Evolutionary conservation across 768 basidiomycete species (phyloP), one percentile per base, ranked within the genome.

Genomic region (Tylopilus cervinicoccineus): DNA sequence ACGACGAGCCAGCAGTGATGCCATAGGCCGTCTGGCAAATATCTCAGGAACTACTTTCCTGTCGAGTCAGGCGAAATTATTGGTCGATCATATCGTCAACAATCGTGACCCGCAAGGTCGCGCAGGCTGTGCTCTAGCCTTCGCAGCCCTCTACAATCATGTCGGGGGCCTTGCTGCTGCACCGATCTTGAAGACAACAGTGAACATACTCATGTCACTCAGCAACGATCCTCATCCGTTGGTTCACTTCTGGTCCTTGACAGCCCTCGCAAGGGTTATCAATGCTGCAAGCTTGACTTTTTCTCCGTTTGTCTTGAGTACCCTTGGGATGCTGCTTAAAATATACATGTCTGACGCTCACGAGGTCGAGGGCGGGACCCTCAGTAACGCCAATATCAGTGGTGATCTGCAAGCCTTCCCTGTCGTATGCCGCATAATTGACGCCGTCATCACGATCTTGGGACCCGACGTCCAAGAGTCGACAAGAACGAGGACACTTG

Each of bases 381-480:
- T 92, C 16, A 71, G 78, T 10, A 89, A 88, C 55, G 84, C 84
- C 41, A 97, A 98, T 61, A 71, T 89, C 34, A 83, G 91, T 43
- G 93, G 93, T 9, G 93, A 96, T 61, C 77, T 91, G 24, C 94
- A 93, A 0, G 86, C 91, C 1, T 95, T 95, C 60, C 92, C 93
- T 16, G 84, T 90, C 19, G 82, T 90, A 28, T 97, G 94, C 59
- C 84, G 87, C 53, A 88, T 96, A 34, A 85, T 95, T 40, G 93
- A 96, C 63, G 92, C 93, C 2, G 79, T 95, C 39, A 92, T 97
- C 55, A 92, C 86, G 14, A 86, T 96, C 13, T 79, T 97, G 38
- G 96, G 96, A 1, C 96, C 96, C 1, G 96, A 97, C 59, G 84
- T 98, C 43, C 87, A 93, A 59, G 96, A 98, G 55, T 88, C 89